Evolutionary conservation across 2,329 filamentous ascomycete species (phyloP).

Genomic region (Fusarium scirpi): DNA sequence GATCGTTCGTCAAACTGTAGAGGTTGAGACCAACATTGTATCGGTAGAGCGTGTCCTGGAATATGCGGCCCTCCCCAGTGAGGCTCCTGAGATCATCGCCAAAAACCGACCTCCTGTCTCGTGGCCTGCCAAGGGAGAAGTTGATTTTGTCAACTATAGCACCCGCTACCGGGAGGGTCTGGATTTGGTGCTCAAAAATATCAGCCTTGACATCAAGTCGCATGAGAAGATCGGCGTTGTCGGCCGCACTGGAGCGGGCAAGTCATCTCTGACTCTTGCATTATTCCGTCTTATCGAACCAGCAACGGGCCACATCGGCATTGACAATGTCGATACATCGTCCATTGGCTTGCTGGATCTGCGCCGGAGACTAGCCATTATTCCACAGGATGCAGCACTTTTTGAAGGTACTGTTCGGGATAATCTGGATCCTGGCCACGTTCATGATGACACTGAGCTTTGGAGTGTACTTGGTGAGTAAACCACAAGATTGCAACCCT

Average conservation of each 20-base stretch:
- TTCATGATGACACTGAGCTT: conserved; percentile 95
- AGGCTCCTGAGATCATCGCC: conserved; percentile 93
- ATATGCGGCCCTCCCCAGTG: conserved; percentile 89
- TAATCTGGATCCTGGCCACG: conserved; percentile 93
- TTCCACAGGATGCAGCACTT: conserved; percentile 95
- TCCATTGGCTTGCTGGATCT: conserved; percentile 91
- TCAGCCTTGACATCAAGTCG: conserved; percentile 91
- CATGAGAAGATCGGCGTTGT: conserved; percentile 99
- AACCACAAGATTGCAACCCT: conserved; percentile 32
- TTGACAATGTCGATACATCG: conserved; percentile 90
- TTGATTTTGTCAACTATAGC: conserved; percentile 94
- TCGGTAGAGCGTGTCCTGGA: conserved; percentile 98
- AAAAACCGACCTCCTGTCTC: conserved; percentile 87
- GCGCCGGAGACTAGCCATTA: conserved; percentile 90
- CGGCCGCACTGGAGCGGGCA: conserved; percentile 94
- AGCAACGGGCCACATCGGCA: conserved; percentile 82
- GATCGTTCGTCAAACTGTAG: conserved; percentile 98
- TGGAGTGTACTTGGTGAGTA: conserved; percentile 91
- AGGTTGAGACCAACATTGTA: conserved; percentile 99
- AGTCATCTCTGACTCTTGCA: conserved; percentile 91
- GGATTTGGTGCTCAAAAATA: conserved; percentile 91
- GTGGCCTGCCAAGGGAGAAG: conserved; percentile 90
- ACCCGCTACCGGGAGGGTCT: conserved; percentile 91
- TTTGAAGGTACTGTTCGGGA: conserved; percentile 95
- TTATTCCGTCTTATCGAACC: conserved; percentile 97